phyloP scores from a whole-genome alignment of 352 stramenopile genomes.

The Globisporangium cederbergense region DNA sequence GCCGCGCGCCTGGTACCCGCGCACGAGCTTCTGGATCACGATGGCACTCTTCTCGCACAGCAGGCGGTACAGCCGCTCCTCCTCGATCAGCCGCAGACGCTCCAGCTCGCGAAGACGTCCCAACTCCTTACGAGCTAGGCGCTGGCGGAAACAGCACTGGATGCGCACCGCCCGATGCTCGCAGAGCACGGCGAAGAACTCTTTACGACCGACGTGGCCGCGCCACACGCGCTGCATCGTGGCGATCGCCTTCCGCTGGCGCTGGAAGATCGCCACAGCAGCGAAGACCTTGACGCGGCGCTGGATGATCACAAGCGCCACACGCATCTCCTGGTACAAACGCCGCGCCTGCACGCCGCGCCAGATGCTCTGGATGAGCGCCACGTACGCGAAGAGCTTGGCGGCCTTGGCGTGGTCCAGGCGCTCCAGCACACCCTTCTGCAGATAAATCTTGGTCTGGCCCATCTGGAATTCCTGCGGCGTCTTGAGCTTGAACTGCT shows the following conservation, averaged over 20 bases:
- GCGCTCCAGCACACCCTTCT: slow-evolving; percentile 73
- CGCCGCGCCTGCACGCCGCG: slow-evolving; percentile 39
- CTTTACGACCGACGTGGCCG: slow-evolving; percentile 32
- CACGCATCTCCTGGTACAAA: slow-evolving; percentile 29
- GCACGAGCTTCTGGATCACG: slow-evolving; percentile 41
- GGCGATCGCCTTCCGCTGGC: slow-evolving; percentile 16
- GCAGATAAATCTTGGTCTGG: slow-evolving; percentile 84
- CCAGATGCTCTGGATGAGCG: slow-evolving; percentile 64
- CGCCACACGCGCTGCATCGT: slow-evolving; percentile 35
- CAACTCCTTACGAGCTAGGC: slow-evolving; percentile 35
- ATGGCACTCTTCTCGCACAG: slow-evolving; percentile 33
- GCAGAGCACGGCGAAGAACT: slow-evolving; percentile 31
- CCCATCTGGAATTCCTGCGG: slow-evolving; percentile 81
- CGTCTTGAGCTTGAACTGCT: slow-evolving; percentile 55
- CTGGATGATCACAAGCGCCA: slow-evolving; percentile 45
- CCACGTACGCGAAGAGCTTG: slow-evolving; percentile 62
- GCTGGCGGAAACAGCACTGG: slow-evolving; percentile 46
- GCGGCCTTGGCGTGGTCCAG: slow-evolving; percentile 61
- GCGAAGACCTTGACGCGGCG: slow-evolving; percentile 48
- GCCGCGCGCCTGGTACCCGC: slow-evolving; percentile 45
- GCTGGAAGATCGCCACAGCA: slow-evolving; percentile 29
- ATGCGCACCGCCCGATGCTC: slow-evolving; percentile 40
- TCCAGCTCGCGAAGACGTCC: slow-evolving; percentile 29
- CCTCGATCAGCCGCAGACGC: slow-evolving; percentile 6
- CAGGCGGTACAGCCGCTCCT: slow-evolving; percentile 19